These are phyloP conservation scores for Verruconis gallopava DNA, from an alignment of 2,329 filamentous ascomycete species.

Conservation along the genomic window DNA sequence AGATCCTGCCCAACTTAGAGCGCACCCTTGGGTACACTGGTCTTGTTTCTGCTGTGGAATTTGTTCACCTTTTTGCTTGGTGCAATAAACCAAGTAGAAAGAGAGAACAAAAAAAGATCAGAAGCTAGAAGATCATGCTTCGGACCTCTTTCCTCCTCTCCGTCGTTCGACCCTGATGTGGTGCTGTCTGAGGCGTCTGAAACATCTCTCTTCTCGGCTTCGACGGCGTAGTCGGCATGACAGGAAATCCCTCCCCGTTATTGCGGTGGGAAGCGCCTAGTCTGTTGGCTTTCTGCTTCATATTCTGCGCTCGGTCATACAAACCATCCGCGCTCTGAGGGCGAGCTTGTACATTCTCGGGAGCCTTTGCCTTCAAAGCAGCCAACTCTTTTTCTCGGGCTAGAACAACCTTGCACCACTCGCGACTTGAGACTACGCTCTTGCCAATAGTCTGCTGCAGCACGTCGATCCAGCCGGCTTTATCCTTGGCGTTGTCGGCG, in stretches of 20 bases:
- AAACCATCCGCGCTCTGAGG: conserved; percentile 7
- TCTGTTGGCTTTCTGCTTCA: not conserved
- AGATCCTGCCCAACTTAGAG: not conserved
- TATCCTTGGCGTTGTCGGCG: conserved; percentile 74
- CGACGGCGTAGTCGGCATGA: conserved; percentile 4
- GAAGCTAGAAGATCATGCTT: conserved; percentile 10
- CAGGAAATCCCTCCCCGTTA: not conserved
- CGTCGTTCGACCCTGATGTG: not conserved
- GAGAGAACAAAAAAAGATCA: not conserved
- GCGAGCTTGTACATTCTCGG: not conserved
- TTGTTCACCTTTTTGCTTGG: conserved; percentile 1
- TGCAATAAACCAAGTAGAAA: not conserved
- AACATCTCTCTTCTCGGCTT: conserved; percentile 3
- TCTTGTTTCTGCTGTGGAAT: too few relatives aligned
- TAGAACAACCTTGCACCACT: conserved; percentile 9
- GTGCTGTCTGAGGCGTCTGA: not conserved
- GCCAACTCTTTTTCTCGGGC: conserved; percentile 1
- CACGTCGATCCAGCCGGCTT: conserved; percentile 89
- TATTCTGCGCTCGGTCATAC: not conserved
- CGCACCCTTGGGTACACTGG: not conserved
- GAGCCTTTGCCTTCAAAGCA: not conserved
- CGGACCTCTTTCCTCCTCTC: conserved; percentile 8
- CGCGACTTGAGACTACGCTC: conserved; percentile 1
- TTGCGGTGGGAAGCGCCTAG: not conserved
- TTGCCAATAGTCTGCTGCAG: conserved; percentile 29